These are phyloP conservation scores for Syzygium syzygioides DNA, from an alignment of 441 rosid genomes.

Conservation along the genomic window DNA sequence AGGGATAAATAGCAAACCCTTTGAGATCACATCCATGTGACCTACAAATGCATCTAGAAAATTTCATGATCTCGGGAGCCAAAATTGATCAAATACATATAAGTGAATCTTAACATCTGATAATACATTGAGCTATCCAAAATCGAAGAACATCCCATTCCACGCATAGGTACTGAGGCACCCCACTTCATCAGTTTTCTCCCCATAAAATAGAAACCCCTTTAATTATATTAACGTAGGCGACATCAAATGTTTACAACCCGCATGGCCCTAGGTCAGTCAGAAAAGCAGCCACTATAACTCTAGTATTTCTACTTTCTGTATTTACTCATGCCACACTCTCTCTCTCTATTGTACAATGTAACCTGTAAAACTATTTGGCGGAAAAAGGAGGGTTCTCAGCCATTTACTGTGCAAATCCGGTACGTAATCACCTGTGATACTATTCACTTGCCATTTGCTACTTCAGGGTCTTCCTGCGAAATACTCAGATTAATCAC, in stretches of 20 bases:
- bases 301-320: not conserved
- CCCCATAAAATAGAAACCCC: not conserved
- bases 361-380: conserved; percentile 7
- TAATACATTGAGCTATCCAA: not conserved
- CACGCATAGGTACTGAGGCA: not conserved
- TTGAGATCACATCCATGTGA: not conserved
- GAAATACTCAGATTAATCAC: not conserved
- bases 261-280: not conserved
- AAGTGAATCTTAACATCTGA: not conserved
- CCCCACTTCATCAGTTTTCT: not conserved
- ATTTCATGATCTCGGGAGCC: not conserved
- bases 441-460: conserved; percentile 23
- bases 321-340: conserved; percentile 2
- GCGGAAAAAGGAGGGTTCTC: not conserved
- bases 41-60: not conserved
- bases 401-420: not conserved
- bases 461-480: conserved; percentile 30
- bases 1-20: not conserved
- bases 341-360: conserved; percentile 15
- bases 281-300: not conserved
- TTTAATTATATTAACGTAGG: not conserved
- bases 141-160: not conserved
- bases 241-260: not conserved
- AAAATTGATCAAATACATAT: not conserved
- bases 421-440: not conserved